phyloP scores from a whole-genome alignment of 257 asterid genomes.

The Forsythia viridissima region DNA sequence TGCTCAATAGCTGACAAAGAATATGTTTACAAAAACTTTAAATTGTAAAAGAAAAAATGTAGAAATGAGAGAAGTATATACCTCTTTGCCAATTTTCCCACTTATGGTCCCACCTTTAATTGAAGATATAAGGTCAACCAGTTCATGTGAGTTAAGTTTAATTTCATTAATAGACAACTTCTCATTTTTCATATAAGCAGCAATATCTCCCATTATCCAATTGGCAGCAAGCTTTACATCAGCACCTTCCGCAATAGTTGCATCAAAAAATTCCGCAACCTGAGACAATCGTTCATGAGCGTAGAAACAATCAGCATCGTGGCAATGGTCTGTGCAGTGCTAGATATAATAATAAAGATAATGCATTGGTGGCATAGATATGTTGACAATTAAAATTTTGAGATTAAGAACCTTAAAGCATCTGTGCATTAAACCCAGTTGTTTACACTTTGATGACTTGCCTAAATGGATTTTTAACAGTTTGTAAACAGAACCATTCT shows the following conservation, averaged over 20 bases:
- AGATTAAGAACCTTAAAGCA: too few species aligned
- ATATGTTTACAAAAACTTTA: too few species aligned
- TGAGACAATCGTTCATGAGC: constrained; percentile 31
- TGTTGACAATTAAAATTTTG: not conserved
- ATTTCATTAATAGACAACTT: constrained; percentile 67
- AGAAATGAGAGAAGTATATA: constrained; percentile 18
- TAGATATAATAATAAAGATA: not conserved
- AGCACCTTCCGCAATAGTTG: constrained; percentile 67
- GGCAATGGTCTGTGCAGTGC: not conserved
- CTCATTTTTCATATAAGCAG: constrained; percentile 89
- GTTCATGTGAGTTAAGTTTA: constrained; percentile 77
- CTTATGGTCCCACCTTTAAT: constrained; percentile 86
- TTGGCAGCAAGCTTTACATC: constrained; percentile 85
- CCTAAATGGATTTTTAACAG: not conserved
- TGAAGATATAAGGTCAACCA: constrained; percentile 83
- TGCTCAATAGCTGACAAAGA: not conserved
- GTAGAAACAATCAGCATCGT: not conserved
- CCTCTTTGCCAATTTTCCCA: constrained; percentile 99
- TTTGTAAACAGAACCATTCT: not conserved
- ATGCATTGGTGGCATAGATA: not conserved
- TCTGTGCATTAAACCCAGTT: too few species aligned
- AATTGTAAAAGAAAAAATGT: not conserved
- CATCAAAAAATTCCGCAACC: constrained; percentile 90
- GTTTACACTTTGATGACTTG: not conserved
- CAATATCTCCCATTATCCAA: constrained; percentile 98